Evolutionary conservation across 306 rosid species (phyloP).

Genomic region (Datisca glomerata): DNA sequence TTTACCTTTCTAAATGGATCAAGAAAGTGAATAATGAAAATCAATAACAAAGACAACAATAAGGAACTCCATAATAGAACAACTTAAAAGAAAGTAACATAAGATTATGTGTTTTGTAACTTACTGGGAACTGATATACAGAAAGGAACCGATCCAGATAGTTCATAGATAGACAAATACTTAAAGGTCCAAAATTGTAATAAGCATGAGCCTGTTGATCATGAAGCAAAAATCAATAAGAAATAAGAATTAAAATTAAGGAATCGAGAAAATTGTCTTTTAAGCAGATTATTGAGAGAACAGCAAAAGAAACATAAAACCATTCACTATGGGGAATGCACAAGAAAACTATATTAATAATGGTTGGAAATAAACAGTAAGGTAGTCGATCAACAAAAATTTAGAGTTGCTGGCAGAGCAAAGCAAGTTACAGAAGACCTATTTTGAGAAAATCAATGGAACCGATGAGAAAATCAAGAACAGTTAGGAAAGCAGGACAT

Average conservation of each 20-base stretch:
- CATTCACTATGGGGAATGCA: too few species aligned
- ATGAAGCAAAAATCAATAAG: slow-evolving; percentile 20
- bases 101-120: slow-evolving; percentile 13
- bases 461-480: too few species aligned
- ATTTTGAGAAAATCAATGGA: too few species aligned
- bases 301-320: too few species aligned
- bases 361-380: too few species aligned
- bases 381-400: too few species aligned
- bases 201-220: slow-evolving; percentile 50
- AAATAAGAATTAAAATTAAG: neutral
- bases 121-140: slow-evolving; percentile 40
- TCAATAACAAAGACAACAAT: slow-evolving; percentile 5
- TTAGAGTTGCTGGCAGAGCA: too few species aligned
- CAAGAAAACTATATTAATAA: too few species aligned
- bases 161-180: slow-evolving; percentile 49
- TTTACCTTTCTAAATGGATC: slow-evolving; percentile 23
- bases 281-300: too few species aligned
- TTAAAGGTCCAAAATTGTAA: slow-evolving; percentile 42
- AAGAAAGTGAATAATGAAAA: slow-evolving; percentile 8
- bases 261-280: neutral
- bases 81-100: slow-evolving; percentile 2
- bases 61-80: slow-evolving; percentile 6
- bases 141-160: slow-evolving; percentile 80
- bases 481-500: too few species aligned
- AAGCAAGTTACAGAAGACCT: too few species aligned